phyloP scores from a whole-genome alignment of 139 green algal species.

The Edaphochlamys debaryana region DNA sequence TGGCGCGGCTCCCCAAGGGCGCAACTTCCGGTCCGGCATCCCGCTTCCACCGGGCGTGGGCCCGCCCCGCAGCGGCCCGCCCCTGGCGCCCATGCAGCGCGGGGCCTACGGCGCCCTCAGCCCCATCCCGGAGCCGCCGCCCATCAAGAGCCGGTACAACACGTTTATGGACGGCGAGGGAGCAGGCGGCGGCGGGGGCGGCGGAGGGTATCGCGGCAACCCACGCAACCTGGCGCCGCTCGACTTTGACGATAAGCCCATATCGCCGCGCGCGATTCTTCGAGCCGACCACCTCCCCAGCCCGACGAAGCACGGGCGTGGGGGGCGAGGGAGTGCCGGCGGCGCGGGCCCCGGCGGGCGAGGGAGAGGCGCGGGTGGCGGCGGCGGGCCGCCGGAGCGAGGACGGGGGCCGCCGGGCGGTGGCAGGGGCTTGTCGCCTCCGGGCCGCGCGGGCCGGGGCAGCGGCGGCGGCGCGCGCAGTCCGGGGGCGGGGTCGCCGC shows the following conservation, averaged over 20 bases:
- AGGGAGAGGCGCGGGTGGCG: too few relatives aligned
- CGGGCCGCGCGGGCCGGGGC: too few relatives aligned
- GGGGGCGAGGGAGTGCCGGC: background rate
- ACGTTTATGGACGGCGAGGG: slow-evolving; percentile 16
- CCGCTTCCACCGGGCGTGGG: slow-evolving; percentile 10
- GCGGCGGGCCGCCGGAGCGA: background rate
- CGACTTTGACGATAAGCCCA: too few relatives aligned
- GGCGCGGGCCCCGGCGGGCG: background rate
- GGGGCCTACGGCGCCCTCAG: slow-evolving; percentile 2
- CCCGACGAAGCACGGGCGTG: slow-evolving; percentile 3
- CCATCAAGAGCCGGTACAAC: slow-evolving; percentile 17
- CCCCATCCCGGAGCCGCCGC: background rate
- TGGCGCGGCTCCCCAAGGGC: background rate
- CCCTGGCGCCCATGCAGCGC: background rate
- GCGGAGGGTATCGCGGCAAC: too few relatives aligned
- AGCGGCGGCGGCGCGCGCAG: too few relatives aligned
- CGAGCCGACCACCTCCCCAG: slow-evolving; percentile 9
- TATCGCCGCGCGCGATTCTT: background rate
- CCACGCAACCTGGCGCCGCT: too few relatives aligned
- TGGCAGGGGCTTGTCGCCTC: background rate
- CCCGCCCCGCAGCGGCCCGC: background rate
- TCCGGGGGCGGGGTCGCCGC: too few relatives aligned
- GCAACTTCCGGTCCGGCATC: slow-evolving; percentile 11
- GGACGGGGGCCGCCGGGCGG: too few relatives aligned
- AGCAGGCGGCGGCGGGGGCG: too few relatives aligned